Percentiles rank a stretch among this genome's conserved stretches.
Conservation (phyloP, 768 basidiomycete species). For the Candolleomyces eurysporus region DNA sequence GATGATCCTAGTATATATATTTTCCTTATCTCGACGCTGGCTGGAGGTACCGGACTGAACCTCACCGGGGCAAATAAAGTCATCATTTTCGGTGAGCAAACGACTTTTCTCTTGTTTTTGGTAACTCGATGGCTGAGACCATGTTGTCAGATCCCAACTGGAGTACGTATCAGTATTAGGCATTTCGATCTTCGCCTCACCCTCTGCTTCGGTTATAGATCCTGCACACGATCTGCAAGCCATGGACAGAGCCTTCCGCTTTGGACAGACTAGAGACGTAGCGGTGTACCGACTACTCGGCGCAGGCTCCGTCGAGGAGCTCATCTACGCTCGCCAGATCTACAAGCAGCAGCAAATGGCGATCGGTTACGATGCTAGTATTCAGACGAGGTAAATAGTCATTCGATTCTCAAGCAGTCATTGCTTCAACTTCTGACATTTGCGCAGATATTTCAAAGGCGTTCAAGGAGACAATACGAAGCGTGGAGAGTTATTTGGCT, state of each 20-base stretch:
- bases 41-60: slow-evolving; percentile 90
- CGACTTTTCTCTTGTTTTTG: slow-evolving; percentile 1
- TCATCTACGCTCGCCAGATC: slow-evolving; percentile 86
- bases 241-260: slow-evolving; percentile 83
- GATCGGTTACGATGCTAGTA: slow-evolving; percentile 82
- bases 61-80: slow-evolving; percentile 94
- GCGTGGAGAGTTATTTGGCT: slow-evolving; percentile 83
- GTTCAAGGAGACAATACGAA: slow-evolving; percentile 74
- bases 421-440: not conserved
- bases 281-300: slow-evolving; percentile 80
- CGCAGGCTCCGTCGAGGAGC: slow-evolving; percentile 84
- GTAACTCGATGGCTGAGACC: slow-evolving; percentile 9
- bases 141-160: slow-evolving; percentile 76
- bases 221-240: slow-evolving; percentile 94
- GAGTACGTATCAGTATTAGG: slow-evolving; percentile 56
- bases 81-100: slow-evolving; percentile 75
- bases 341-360: slow-evolving; percentile 95
- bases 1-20: slow-evolving; percentile 68
- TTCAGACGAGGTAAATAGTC: slow-evolving; percentile 67
- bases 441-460: slow-evolving; percentile 72
- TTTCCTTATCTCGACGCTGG: slow-evolving; percentile 87
- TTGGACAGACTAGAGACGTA: slow-evolving; percentile 86
- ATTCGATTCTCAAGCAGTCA: not conserved
- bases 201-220: slow-evolving; percentile 43
- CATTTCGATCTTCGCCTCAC: not conserved